These are phyloP conservation scores for Taphrina sp. DNA, from an alignment of 1,139 yeast species.

Conservation along the genomic window DNA sequence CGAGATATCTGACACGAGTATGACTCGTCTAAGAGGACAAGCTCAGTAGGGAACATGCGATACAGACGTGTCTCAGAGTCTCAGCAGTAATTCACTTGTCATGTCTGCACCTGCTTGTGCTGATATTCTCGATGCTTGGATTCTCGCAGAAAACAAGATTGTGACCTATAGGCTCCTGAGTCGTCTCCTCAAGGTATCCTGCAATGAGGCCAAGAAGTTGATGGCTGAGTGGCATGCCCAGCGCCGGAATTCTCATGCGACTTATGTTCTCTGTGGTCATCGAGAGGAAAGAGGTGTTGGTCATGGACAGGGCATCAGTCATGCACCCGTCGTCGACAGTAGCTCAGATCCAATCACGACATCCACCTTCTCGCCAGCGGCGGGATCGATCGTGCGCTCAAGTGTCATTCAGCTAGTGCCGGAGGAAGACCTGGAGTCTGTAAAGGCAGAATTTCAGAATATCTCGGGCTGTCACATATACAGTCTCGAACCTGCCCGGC, in stretches of 20 bases:
- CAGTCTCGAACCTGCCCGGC: constrained; percentile 36
- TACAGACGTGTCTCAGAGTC: no score
- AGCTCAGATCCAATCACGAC: not conserved
- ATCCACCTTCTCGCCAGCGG: no score
- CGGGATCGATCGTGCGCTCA: no score
- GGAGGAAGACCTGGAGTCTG: constrained; percentile 36
- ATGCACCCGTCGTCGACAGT: not conserved
- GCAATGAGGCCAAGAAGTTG: constrained; percentile 40
- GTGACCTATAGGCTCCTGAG: constrained; percentile 42
- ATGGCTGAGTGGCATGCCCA: constrained; percentile 37
- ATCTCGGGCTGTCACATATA: constrained; percentile 36
- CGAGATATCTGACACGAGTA: no score
- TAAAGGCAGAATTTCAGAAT: constrained; percentile 29
- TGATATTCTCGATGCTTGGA: constrained; percentile 20
- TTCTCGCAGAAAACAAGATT: constrained; percentile 33
- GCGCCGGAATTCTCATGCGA: constrained; percentile 37
- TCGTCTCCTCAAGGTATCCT: constrained; percentile 40
- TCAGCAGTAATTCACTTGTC: no score
- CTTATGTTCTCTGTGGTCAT: constrained; percentile 38
- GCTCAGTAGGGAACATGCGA: no score
- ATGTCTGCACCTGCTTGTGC: not conserved
- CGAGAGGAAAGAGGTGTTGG: no score
- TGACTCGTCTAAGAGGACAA: no score
- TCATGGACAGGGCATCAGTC: no score
- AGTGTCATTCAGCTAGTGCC: constrained; percentile 33